Evolutionary conservation across 1,284 basidiomycete species (phyloP), one percentile per base, ranked within the genome.

Genomic region (Tilletia horrida): DNA sequence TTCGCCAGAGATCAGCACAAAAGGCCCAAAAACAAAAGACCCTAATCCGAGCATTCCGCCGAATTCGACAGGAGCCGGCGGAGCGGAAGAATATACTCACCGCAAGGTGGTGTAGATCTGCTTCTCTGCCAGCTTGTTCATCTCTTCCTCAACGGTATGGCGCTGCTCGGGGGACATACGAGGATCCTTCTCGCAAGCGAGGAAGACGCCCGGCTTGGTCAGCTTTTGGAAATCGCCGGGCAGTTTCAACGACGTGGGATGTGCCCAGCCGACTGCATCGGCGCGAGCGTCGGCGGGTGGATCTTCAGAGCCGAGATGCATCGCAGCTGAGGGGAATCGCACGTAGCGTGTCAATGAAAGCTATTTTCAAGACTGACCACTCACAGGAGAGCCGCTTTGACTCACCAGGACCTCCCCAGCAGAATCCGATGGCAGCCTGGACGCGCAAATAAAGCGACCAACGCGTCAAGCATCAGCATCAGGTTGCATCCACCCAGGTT

Each of bases 241-340:
- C 14, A 55, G 23, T 21, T 73, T 67, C 31, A 63, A 47, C 9
- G 72, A 3, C 1, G 65, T 61, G 9, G 71, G 71, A 63, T 73
- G 71, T 21, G 70, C 70, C 61, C 72, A 72, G 52, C 65, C 67
- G 31, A 73, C 57, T 31, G 71, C 71, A 29, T 73, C 71, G 21
- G 69, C 69, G 21, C 48, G 23, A 18, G 61, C 47, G 23, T 45
- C 42, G 1, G 35, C 35, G 52, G 52, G 52, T 16, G 63, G 67
- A 23, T 55, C 50, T 2, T 59, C 57, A 2, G 45, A 62, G 29
- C 62, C 66, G 42, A 72, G 63, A 9, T 25, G 52, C 52, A 57
- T 57, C 21, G 52, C 9, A 57, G n/a, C 52, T 57, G 2, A 9
- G 35, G 11, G 35, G 35, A 40, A n/a, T n/a, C n/a, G n/a, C n/a